These are phyloP conservation scores for Ceratocystis destructans DNA, from an alignment of 2,329 filamentous ascomycete genomes.

Conservation along the genomic window DNA sequence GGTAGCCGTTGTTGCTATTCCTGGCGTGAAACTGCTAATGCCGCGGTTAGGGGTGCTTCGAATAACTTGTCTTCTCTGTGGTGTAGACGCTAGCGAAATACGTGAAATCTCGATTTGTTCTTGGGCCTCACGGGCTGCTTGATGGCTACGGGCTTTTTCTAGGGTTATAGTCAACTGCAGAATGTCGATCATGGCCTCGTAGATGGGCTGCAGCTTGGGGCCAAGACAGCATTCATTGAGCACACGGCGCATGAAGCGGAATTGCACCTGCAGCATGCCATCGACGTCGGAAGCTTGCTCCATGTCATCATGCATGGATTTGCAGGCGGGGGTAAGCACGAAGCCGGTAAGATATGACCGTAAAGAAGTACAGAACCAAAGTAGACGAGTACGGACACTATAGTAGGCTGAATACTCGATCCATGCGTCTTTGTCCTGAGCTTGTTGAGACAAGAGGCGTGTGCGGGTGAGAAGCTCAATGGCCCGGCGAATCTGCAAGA, in stretches of 20 bases:
- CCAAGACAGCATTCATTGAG: slow-evolving; percentile 57
- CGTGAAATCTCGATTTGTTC: slow-evolving; percentile 30
- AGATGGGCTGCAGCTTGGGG: slow-evolving; percentile 53
- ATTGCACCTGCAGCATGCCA: slow-evolving; percentile 60
- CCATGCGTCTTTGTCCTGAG: slow-evolving; percentile 27
- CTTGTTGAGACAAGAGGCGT: slow-evolving; percentile 32
- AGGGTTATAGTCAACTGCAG: slow-evolving; percentile 63
- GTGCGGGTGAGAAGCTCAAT: slow-evolving; percentile 49
- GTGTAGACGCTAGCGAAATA: slow-evolving; percentile 28
- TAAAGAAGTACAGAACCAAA: slow-evolving; percentile 65
- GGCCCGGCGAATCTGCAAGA: slow-evolving; percentile 65
- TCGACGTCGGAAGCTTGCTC: slow-evolving; percentile 57
- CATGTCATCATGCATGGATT: slow-evolving; percentile 44
- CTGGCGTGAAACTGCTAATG: slow-evolving; percentile 11
- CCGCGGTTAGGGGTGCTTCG: neutral
- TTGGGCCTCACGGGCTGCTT: slow-evolving; percentile 28
- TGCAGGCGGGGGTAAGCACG: slow-evolving; percentile 49
- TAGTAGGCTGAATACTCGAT: slow-evolving; percentile 40
- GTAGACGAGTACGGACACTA: slow-evolving; percentile 50
- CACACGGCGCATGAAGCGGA: slow-evolving; percentile 47
- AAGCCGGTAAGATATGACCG: slow-evolving; percentile 64
- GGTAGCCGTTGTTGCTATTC: neutral
- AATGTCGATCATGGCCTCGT: slow-evolving; percentile 57
- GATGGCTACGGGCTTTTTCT: slow-evolving; percentile 41
- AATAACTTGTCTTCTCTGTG: slow-evolving; percentile 22